Base-by-base conservation (phyloP, 768 basidiomycete genomes). In the Daedalea quercina region DNA sequence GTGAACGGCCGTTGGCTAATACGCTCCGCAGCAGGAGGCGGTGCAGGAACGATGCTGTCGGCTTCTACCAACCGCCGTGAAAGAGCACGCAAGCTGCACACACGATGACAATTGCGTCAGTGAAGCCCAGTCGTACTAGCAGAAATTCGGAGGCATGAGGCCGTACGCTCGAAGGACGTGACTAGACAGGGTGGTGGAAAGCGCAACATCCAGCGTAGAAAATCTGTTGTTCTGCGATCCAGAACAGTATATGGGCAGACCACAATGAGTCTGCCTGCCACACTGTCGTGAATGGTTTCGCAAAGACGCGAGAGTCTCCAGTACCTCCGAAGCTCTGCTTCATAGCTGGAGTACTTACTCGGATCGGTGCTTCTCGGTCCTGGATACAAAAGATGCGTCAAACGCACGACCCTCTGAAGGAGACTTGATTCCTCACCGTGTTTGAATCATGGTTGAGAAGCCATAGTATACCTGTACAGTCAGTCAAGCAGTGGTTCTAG, bases 391-490 rank as follows among this genome's bases (percentile, higher is more conserved):
- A n/a, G 20, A 45, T 34, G 24, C 26, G 42, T 48, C 11, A 47
- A 9, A 13, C 7, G 9, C 9, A 42, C 26, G 43, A 40, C 22
- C 28, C 13, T 13, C 6, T 40, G 37, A 3, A 17, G 3, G 4
- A 40, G 15, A 19, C 37, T 15, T n/a, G n/a, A 13, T 17, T 15
- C 33, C 57, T 40, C 37, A 62, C 63, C 63, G 55, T 15, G 54
- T 55, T 9, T 56, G 54, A 23, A 66, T 66, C 65, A 64, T 60
- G 20, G 59, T 56, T 0, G 63, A 61, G 47, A 66, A 61, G 3
- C 65, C 65, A 49, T 64, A 66, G 57, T 66, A 66, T 2, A 65
- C 59, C 63, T 65, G 28, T 3, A 33, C 49, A 40, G 49, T 24
- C 44, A 25, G 4, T 31, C 28, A 31, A 11, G n/a, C n/a, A 25